Evolutionary conservation across 768 basidiomycete species (phyloP).

Genomic region (Trichaptum fuscoviolaceum): DNA sequence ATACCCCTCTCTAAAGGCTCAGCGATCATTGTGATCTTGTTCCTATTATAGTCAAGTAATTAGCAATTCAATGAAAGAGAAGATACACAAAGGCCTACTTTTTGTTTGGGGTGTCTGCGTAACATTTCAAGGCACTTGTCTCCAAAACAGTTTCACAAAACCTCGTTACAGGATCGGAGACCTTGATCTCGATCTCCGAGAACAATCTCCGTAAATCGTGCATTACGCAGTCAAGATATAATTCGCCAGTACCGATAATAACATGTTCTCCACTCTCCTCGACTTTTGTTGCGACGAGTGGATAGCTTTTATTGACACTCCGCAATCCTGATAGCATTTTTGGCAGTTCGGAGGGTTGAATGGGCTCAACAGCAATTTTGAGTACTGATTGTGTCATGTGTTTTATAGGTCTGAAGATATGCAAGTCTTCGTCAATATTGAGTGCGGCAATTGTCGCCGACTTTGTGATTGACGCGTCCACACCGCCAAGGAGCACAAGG

Average conservation of each 20-base stretch:
- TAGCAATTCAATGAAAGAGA: slow-evolving; percentile 13
- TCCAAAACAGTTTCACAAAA: slow-evolving; percentile 98
- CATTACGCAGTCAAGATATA: slow-evolving; percentile 95
- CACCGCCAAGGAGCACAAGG: slow-evolving; percentile 85
- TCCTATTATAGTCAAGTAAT: slow-evolving; percentile 44
- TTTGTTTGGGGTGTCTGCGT: slow-evolving; percentile 99
- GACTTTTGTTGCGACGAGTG: slow-evolving; percentile 89
- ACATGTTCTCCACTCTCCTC: slow-evolving; percentile 99
- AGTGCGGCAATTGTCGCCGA: slow-evolving; percentile 80
- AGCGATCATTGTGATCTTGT: slow-evolving; percentile 98
- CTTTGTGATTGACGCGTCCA: slow-evolving; percentile 93
- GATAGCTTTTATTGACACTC: slow-evolving; percentile 97
- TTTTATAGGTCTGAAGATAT: slow-evolving; percentile 94
- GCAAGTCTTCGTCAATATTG: slow-evolving; percentile 76
- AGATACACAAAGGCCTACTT: slow-evolving; percentile 44
- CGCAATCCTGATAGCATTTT: slow-evolving; percentile 98
- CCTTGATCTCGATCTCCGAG: slow-evolving; percentile 99
- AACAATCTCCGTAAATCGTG: slow-evolving; percentile 90
- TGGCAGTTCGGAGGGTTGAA: slow-evolving; percentile 93
- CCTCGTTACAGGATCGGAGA: slow-evolving; percentile 96
- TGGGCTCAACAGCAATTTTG: slow-evolving; percentile 97
- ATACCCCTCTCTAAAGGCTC: slow-evolving; percentile 95
- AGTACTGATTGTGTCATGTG: slow-evolving; percentile 97
- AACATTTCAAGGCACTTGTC: slow-evolving; percentile 96
- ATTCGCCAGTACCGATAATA: slow-evolving; percentile 91